These are phyloP conservation scores for Metarhizium guizhouense DNA, from an alignment of 2,329 filamentous ascomycete genomes.

Conservation along the genomic window DNA sequence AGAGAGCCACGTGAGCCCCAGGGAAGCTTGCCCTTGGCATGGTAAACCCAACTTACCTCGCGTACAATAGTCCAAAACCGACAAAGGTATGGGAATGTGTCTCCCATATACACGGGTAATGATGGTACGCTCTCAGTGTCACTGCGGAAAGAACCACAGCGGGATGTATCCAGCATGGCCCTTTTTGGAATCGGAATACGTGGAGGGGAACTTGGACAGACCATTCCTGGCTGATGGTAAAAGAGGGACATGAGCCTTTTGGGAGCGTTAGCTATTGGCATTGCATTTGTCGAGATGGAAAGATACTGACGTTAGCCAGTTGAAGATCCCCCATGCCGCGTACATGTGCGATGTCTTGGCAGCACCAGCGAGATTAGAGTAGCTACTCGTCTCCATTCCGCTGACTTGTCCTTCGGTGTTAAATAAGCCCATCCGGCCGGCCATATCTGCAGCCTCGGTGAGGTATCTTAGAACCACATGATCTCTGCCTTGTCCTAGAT, in stretches of 20 bases:
- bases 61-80: conserved; percentile 23
- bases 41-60: conserved; percentile 16
- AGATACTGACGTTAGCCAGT: conserved; percentile 23
- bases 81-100: conserved; percentile 20
- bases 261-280: not conserved
- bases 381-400: not conserved
- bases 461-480: conserved; percentile 19
- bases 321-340: conserved; percentile 19
- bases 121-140: not conserved
- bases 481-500: conserved; percentile 21
- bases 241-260: conserved; percentile 21
- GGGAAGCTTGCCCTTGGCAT: conserved; percentile 10
- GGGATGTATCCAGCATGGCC: not conserved
- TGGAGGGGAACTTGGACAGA: conserved; percentile 12
- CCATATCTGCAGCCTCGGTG: conserved; percentile 16
- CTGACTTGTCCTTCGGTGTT: conserved; percentile 1
- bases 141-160: too few relatives aligned
- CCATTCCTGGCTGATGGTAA: conserved; percentile 22
- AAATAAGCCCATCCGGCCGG: conserved; percentile 17
- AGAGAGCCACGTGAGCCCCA: conserved; percentile 4
- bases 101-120: conserved; percentile 11
- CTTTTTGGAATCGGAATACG: conserved; percentile 6
- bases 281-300: not conserved
- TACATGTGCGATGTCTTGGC: conserved; percentile 6
- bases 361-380: conserved; percentile 10